phyloP scores from a whole-genome alignment of 768 basidiomycete genomes.

The Boletus tylopilopsis region DNA sequence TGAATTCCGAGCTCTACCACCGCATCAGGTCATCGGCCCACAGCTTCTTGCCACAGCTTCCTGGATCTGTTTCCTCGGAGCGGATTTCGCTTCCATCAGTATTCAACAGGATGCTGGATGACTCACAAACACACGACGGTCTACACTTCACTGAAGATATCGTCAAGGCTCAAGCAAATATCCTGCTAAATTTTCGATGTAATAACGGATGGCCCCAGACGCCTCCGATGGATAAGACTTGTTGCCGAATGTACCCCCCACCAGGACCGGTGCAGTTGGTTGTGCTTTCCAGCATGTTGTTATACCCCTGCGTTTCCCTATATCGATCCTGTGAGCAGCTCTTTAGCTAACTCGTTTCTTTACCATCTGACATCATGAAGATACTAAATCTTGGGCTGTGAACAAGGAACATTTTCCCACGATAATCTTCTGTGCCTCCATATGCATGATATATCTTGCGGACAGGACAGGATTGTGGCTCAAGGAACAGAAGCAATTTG shows the following conservation, averaged over 20 bases:
- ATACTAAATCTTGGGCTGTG: conserved; percentile 13
- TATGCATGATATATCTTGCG: conserved; percentile 69
- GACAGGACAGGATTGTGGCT: conserved; percentile 86
- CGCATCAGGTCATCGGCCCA: conserved; percentile 45
- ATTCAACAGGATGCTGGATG: conserved; percentile 77
- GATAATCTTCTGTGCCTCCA: conserved; percentile 60
- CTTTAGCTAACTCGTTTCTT: conserved; percentile 2
- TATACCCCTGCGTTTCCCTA: conserved; percentile 49
- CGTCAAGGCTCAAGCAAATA: conserved; percentile 65
- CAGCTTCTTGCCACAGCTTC: conserved; percentile 29
- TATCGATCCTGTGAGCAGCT: conserved; percentile 33
- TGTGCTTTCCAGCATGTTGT: conserved; percentile 43
- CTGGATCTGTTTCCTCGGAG: conserved; percentile 16
- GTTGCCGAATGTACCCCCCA: conserved; percentile 74
- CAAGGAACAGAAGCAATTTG: conserved; percentile 86
- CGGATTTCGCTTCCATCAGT: conserved; percentile 65
- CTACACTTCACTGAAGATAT: conserved; percentile 71
- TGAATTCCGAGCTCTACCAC: conserved; percentile 84
- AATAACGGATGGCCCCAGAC: conserved; percentile 63
- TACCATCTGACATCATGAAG: conserved; percentile 16
- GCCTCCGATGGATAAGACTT: conserved; percentile 71
- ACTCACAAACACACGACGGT: conserved; percentile 77
- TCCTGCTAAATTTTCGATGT: conserved; percentile 78
- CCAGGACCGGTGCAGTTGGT: conserved; percentile 55
- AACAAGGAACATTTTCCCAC: conserved; percentile 35